Conservation (phyloP, 2,329 filamentous ascomycete species). For the Exophiala phaeomuriformis region DNA sequence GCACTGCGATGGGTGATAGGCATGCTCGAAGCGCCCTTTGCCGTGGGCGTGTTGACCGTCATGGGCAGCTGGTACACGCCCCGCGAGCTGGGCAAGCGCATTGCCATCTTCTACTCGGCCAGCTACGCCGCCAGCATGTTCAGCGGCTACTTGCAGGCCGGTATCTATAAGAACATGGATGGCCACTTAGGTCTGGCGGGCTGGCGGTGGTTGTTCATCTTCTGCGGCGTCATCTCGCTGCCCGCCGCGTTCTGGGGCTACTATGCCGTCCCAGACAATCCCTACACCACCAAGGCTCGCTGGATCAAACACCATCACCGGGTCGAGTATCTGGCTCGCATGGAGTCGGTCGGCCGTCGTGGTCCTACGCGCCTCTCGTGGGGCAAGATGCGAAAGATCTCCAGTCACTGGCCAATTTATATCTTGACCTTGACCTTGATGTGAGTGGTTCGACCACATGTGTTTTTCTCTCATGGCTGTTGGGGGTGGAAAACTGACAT, state of each 20-base stretch:
- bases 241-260: slow-evolving; percentile 36
- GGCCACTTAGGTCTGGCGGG: slow-evolving; percentile 24
- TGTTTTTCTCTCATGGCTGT: not conserved
- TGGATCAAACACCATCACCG: slow-evolving; percentile 30
- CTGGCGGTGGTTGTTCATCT: slow-evolving; percentile 34
- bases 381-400: slow-evolving; percentile 20
- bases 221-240: slow-evolving; percentile 48
- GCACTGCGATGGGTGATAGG: slow-evolving; percentile 32
- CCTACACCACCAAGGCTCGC: slow-evolving; percentile 32
- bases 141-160: slow-evolving; percentile 48
- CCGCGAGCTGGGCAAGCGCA: slow-evolving; percentile 44
- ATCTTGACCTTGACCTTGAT: slow-evolving; percentile 21
- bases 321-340: slow-evolving; percentile 39
- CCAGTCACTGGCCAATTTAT: slow-evolving; percentile 22
- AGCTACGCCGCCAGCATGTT: slow-evolving; percentile 56
- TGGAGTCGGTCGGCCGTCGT: slow-evolving; percentile 27
- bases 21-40: slow-evolving; percentile 32
- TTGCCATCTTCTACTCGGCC: slow-evolving; percentile 53
- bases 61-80: slow-evolving; percentile 37
- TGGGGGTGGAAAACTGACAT: no score
- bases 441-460: not conserved
- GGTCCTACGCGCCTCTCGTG: slow-evolving; percentile 7
- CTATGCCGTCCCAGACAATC: slow-evolving; percentile 38
- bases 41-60: slow-evolving; percentile 31
- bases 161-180: slow-evolving; percentile 29